These are phyloP conservation scores for Fomitopsis pulvina DNA, from an alignment of 768 basidiomycete genomes.

Conservation along the genomic window DNA sequence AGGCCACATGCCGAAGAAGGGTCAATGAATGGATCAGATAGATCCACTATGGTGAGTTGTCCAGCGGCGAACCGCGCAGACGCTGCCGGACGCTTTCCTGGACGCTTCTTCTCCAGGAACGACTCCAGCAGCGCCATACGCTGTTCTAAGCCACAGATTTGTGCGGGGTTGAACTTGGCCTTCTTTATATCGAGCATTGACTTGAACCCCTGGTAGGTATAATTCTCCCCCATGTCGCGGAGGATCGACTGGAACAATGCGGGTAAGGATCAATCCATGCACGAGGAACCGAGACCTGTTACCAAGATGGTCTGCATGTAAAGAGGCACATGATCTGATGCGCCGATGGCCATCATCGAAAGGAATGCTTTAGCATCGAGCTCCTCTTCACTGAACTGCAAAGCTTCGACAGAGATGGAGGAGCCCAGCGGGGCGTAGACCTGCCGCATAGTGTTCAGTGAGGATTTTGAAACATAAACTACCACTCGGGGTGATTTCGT, in stretches of 20 bases:
- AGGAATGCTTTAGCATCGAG: conserved; percentile 63
- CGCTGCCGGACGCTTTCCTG: conserved; percentile 9
- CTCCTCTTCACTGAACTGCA: conserved; percentile 51
- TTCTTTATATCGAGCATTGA: conserved; percentile 38
- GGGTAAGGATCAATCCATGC: neutral
- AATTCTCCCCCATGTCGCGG: conserved; percentile 56
- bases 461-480: conserved; percentile 58
- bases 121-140: conserved; percentile 54
- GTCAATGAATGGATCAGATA: conserved; percentile 72
- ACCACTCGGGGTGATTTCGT: conserved; percentile 27
- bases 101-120: conserved; percentile 37
- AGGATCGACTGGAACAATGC: conserved; percentile 41
- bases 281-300: neutral
- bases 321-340: conserved; percentile 54
- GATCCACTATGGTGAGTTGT: conserved; percentile 59
- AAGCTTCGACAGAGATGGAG: conserved; percentile 44
- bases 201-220: conserved; percentile 45
- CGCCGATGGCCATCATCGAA: conserved; percentile 68
- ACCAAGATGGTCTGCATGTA: conserved; percentile 69
- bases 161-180: conserved; percentile 48
- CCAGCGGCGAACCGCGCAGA: conserved; percentile 40
- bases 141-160: conserved; percentile 52
- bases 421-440: conserved; percentile 40
- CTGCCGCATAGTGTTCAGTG: conserved; percentile 50
- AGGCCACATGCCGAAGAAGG: conserved; percentile 57